Evolutionary conservation across 2,329 filamentous ascomycete species (phyloP).

Genomic region (Podosphaera aphanis): DNA sequence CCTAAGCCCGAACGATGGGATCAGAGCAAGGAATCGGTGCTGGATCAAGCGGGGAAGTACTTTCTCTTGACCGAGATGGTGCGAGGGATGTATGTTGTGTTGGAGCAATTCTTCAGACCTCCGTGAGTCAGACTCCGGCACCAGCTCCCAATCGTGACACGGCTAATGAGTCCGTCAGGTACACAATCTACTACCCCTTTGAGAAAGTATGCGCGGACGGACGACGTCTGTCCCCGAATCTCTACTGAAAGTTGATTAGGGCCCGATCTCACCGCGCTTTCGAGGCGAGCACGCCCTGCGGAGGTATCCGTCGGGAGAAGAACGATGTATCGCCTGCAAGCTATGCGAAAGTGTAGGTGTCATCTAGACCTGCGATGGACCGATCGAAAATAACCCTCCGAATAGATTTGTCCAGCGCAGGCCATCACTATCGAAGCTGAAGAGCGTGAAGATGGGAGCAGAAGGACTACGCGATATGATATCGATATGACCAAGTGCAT

Average conservation of each 20-base stretch:
- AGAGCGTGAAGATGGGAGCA: conserved; percentile 85
- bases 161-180: conserved; percentile 29
- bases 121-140: conserved; percentile 42
- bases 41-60: conserved; percentile 76
- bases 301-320: conserved; percentile 89
- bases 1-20: conserved; percentile 56
- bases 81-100: conserved; percentile 88
- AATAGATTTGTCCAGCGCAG: conserved; percentile 73
- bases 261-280: conserved; percentile 92
- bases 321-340: conserved; percentile 99
- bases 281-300: conserved; percentile 92
- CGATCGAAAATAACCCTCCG: conserved; percentile 5
- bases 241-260: conserved; percentile 22
- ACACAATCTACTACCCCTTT: conserved; percentile 97
- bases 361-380: background rate
- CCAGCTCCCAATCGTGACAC: background rate
- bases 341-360: conserved; percentile 62
- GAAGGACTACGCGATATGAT: conserved; percentile 90
- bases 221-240: background rate
- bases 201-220: conserved; percentile 41
- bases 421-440: conserved; percentile 98
- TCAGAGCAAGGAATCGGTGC: conserved; percentile 47
- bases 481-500: conserved; percentile 99
- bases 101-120: conserved; percentile 96
- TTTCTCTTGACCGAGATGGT: conserved; percentile 92